A percentile compares a stretch with the other conserved stretches of the same genome.
These are phyloP conservation scores for Carpinus viminea DNA, from an alignment of 306 rosid species.

Conservation along the genomic window DNA sequence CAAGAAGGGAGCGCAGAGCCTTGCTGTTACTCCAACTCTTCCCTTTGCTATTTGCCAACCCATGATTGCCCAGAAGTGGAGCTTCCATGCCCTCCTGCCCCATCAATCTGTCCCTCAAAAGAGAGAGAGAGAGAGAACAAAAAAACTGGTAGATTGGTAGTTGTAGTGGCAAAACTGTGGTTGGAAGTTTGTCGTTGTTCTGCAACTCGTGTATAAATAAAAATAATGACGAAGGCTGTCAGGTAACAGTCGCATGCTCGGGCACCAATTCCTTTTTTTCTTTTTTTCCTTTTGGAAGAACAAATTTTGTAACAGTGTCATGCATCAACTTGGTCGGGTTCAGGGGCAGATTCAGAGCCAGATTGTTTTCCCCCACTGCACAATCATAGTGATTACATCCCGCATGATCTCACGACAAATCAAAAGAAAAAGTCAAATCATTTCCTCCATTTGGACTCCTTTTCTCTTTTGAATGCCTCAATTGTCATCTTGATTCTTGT, in stretches of 20 bases:
- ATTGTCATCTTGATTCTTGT: too few relatives aligned
- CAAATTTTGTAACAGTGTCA: not conserved
- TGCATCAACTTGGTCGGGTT: not conserved
- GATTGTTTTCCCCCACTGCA: too few relatives aligned
- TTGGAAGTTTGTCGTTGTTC: not conserved
- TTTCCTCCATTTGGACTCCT: too few relatives aligned
- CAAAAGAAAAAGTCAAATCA: too few relatives aligned
- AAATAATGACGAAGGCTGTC: not conserved
- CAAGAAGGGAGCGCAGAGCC: conserved; percentile 30
- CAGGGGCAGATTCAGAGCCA: not conserved
- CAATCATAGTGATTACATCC: too few relatives aligned
- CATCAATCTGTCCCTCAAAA: conserved; percentile 1
- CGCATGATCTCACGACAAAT: too few relatives aligned
- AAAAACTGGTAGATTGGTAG: not conserved
- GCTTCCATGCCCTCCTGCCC: conserved; percentile 32
- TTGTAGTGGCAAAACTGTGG: not conserved
- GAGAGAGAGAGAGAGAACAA: not conserved
- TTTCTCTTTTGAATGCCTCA: too few relatives aligned
- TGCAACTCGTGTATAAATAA: not conserved
- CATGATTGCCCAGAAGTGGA: conserved; percentile 37
- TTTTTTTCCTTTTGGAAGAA: too few relatives aligned
- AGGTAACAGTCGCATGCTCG: not conserved
- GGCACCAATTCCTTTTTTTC: not conserved
- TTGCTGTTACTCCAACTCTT: conserved; percentile 4
- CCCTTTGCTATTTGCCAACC: not conserved